phyloP scores from a whole-genome alignment of 805 yeast species.

The Kregervanrija delftensis region DNA sequence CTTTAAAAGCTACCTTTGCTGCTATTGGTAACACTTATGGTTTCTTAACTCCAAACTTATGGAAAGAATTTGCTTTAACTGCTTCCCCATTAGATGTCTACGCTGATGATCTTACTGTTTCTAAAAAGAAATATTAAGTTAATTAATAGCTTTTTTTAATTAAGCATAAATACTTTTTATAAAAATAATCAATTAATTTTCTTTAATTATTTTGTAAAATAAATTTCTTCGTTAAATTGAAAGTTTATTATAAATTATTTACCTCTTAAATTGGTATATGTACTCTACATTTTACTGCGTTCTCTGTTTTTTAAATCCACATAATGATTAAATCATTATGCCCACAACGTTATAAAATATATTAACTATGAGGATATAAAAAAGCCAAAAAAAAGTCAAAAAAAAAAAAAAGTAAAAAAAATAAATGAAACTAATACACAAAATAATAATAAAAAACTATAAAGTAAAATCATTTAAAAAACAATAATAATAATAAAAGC shows the following conservation, averaged over 20 bases:
- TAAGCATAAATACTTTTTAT: no score
- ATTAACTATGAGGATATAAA: no score
- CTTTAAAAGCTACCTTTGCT: slow-evolving; percentile 98
- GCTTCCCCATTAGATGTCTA: slow-evolving; percentile 93
- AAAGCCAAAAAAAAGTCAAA: neutral
- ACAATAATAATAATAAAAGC: neutral
- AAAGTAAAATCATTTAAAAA: neutral
- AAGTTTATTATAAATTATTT: no score
- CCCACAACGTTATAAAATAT: no score
- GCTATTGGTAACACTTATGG: slow-evolving; percentile 99
- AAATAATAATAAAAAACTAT: neutral
- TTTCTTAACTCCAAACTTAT: slow-evolving; percentile 99
- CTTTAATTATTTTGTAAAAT: neutral
- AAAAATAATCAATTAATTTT: neutral
- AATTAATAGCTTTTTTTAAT: neutral
- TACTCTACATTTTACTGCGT: no score
- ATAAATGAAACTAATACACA: slow-evolving; percentile 1
- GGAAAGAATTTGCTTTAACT: slow-evolving; percentile 80
- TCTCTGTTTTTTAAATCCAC: no score
- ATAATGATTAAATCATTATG: no score
- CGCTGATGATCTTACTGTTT: slow-evolving; percentile 73
- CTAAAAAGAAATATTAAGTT: slow-evolving; percentile 69
- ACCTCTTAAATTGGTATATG: no score
- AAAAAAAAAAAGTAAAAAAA: slow-evolving; percentile 1
- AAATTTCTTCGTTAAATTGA: neutral